Conservation (phyloP, 495 filamentous ascomycete species). For the Trichoderma reesei region DNA sequence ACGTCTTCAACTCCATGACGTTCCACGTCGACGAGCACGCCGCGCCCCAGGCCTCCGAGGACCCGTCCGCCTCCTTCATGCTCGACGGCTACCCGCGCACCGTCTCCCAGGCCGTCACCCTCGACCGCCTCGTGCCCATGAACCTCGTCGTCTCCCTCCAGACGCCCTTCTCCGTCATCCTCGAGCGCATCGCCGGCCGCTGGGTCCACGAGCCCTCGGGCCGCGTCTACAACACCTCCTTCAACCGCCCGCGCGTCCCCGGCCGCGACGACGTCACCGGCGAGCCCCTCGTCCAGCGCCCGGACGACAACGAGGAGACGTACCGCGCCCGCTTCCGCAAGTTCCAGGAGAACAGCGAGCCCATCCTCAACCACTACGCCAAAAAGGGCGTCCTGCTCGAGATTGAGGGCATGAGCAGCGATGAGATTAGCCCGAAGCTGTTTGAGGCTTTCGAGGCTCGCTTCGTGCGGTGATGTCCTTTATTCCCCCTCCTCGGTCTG, state of each 20-base stretch:
- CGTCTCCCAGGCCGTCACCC: constrained; percentile 59
- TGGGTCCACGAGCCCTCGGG: constrained; percentile 93
- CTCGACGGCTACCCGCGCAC: constrained; percentile 96
- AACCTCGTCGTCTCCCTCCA: constrained; percentile 72
- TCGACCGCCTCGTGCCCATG: constrained; percentile 76
- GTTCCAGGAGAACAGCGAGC: constrained; percentile 78
- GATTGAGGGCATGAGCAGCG: constrained; percentile 75
- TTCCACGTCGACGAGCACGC: constrained; percentile 30
- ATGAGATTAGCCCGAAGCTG: constrained; percentile 87
- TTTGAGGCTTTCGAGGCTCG: constrained; percentile 66
- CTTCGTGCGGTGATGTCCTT: constrained; percentile 40
- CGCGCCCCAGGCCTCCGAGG: constrained; percentile 43
- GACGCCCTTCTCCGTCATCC: constrained; percentile 66
- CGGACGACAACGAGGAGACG: constrained; percentile 78
- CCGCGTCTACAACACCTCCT: constrained; percentile 86
- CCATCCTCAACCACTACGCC: constrained; percentile 82
- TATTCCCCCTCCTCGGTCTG: neutral
- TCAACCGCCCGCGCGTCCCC: constrained; percentile 70
- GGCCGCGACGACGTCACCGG: constrained; percentile 89
- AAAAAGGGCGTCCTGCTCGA: constrained; percentile 78
- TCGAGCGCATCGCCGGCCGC: constrained; percentile 78
- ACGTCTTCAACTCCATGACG: constrained; percentile 20
- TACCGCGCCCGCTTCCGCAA: constrained; percentile 70
- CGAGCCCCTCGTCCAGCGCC: constrained; percentile 68
- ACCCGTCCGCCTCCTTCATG: constrained; percentile 77